Evolutionary conservation across 2,329 filamentous ascomycete species (phyloP).

Genomic region (Nannizziopsis barbatae): DNA sequence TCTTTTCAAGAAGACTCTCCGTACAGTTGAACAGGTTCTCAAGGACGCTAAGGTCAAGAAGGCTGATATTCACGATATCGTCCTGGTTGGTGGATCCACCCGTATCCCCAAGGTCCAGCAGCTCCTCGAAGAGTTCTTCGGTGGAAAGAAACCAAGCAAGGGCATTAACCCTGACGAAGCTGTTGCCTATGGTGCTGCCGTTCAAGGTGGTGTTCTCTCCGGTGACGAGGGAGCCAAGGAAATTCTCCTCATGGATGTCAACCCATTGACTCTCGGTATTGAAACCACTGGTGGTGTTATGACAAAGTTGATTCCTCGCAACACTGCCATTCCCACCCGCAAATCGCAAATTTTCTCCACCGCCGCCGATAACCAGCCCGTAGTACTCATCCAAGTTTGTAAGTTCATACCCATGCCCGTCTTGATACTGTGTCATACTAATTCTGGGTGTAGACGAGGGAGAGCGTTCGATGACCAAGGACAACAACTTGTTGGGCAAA

Average conservation of each 20-base stretch:
- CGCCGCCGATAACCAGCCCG: slow-evolving; percentile 90
- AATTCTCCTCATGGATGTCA: slow-evolving; percentile 92
- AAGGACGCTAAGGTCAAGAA: slow-evolving; percentile 98
- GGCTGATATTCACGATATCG: slow-evolving; percentile 87
- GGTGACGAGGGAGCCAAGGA: slow-evolving; percentile 72
- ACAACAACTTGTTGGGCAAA: slow-evolving; percentile 95
- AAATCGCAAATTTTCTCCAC: slow-evolving; percentile 98
- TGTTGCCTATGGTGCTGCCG: slow-evolving; percentile 92
- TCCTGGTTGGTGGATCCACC: slow-evolving; percentile 94
- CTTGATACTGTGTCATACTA: slow-evolving; percentile 14
- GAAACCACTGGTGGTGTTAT: slow-evolving; percentile 96
- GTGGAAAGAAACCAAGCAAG: slow-evolving; percentile 95
- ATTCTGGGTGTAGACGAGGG: slow-evolving; percentile 50
- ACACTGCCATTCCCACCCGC: slow-evolving; percentile 88
- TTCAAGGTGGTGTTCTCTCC: slow-evolving; percentile 90
- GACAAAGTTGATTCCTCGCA: slow-evolving; percentile 91
- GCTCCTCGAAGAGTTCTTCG: slow-evolving; percentile 92
- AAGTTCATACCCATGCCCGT: slow-evolving; percentile 19
- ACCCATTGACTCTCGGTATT: slow-evolving; percentile 90
- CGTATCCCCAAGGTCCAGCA: slow-evolving; percentile 97
- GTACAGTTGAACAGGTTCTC: slow-evolving; percentile 96
- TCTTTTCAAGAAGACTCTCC: slow-evolving; percentile 98
- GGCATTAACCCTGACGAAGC: slow-evolving; percentile 99
- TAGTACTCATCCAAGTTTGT: slow-evolving; percentile 87
- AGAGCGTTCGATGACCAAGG: slow-evolving; percentile 86